Conservation (phyloP, 2,329 filamentous ascomycete genomes). For the Penicillium sp. region DNA sequence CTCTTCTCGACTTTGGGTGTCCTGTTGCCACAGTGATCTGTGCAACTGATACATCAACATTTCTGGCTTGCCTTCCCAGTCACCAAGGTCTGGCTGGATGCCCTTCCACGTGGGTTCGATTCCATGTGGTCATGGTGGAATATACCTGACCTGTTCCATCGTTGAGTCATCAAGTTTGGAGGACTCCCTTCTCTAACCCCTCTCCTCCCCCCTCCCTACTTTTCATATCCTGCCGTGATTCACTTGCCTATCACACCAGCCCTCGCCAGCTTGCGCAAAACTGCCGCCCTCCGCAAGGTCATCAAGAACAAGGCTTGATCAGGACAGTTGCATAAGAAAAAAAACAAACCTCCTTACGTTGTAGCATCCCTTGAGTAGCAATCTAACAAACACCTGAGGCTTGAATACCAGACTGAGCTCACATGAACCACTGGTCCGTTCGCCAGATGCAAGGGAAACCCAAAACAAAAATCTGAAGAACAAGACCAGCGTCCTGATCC, state of each 20-base stretch:
- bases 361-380: slow-evolving; percentile 13
- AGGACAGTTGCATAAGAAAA: slow-evolving; percentile 6
- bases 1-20: neutral
- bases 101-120: slow-evolving; percentile 2
- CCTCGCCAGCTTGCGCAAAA: neutral
- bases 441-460: slow-evolving; percentile 19
- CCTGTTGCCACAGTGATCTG: neutral
- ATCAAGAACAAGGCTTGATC: neutral
- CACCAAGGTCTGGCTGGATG: neutral
- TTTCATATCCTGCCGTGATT: neutral
- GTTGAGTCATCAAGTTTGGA: neutral
- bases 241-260: neutral
- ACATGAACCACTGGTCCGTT: slow-evolving; percentile 25
- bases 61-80: neutral
- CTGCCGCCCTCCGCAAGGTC: neutral
- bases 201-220: neutral
- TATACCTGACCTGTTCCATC: neutral
- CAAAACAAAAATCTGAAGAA: neutral
- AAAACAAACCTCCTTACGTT: slow-evolving; percentile 18
- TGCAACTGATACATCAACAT: slow-evolving; percentile 4
- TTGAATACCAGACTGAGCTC: slow-evolving; percentile 1
- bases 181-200: neutral
- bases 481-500: neutral
- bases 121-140: neutral
- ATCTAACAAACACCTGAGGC: neutral